Evolutionary conservation across 2,329 filamentous ascomycete genomes (phyloP).

Genomic region (Aspergillus sp.): DNA sequence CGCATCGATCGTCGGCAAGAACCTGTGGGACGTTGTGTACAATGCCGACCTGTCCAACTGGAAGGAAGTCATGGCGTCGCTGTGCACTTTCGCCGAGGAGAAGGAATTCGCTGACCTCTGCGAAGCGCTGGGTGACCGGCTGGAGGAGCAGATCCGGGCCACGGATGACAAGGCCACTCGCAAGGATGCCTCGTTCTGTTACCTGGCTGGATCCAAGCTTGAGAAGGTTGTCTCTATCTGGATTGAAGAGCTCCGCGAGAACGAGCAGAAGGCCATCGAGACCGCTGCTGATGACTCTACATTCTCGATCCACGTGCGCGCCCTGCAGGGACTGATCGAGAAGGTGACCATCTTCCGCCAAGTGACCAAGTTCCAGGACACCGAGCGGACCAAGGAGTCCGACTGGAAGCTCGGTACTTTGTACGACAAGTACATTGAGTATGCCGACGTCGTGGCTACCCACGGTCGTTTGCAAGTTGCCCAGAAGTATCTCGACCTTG

Average conservation of each 20-base stretch:
- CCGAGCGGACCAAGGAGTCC: conserved; percentile 66
- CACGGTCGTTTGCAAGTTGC: conserved; percentile 85
- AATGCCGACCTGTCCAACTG: conserved; percentile 90
- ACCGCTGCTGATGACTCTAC: conserved; percentile 70
- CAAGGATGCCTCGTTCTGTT: conserved; percentile 96
- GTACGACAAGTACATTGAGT: conserved; percentile 95
- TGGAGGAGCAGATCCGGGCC: conserved; percentile 65
- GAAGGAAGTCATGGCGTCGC: conserved; percentile 94
- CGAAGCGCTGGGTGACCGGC: conserved; percentile 87
- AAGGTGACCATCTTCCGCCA: conserved; percentile 97
- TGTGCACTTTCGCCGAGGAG: conserved; percentile 93
- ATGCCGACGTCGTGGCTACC: conserved; percentile 88
- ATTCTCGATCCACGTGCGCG: conserved; percentile 87
- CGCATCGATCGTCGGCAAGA: conserved; percentile 90
- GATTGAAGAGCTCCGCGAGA: conserved; percentile 84
- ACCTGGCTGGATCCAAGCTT: conserved; percentile 89
- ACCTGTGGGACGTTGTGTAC: conserved; percentile 96
- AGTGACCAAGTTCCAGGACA: conserved; percentile 86
- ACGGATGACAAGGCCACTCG: conserved; percentile 59
- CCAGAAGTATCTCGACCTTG: conserved; percentile 84
- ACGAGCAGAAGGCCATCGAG: conserved; percentile 72
- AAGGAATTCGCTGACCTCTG: conserved; percentile 92
- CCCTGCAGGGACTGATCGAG: conserved; percentile 91
- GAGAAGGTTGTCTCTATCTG: conserved; percentile 97
- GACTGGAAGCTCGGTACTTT: conserved; percentile 87